These are phyloP conservation scores for Fraxinus quadrangulata DNA, from an alignment of 257 asterid species.

Conservation along the genomic window DNA sequence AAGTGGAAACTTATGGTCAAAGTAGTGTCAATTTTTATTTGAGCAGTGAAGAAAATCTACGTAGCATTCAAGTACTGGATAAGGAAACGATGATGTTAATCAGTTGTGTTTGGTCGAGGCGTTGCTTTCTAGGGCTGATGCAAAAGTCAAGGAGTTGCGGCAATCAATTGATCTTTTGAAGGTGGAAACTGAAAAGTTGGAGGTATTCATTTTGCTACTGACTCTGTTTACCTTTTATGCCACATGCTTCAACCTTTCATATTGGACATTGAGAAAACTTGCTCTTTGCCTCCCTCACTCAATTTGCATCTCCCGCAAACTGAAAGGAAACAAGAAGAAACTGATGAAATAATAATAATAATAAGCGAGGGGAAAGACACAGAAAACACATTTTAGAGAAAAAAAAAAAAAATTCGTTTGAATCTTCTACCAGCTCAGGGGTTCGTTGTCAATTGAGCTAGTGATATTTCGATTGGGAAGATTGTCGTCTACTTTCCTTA, in stretches of 20 bases:
- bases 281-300: constrained; percentile 7
- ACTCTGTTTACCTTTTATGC: constrained; percentile 25
- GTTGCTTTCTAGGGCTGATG: constrained; percentile 79
- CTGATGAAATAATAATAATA: background rate
- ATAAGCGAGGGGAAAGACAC: background rate
- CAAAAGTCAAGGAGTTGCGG: constrained; percentile 69
- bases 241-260: constrained; percentile 20
- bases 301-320: background rate
- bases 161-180: constrained; percentile 67
- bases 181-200: constrained; percentile 71
- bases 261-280: background rate
- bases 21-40: constrained; percentile 1
- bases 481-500: background rate
- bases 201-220: constrained; percentile 41
- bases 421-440: background rate
- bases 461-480: background rate
- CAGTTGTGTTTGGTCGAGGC: constrained; percentile 46
- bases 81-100: constrained; percentile 19
- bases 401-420: background rate
- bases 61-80: constrained; percentile 20
- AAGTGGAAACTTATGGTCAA: constrained; percentile 4
- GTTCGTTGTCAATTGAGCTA: background rate
- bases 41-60: background rate
- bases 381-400: background rate
- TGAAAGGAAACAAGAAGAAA: background rate